Base-by-base conservation (phyloP, 1,284 basidiomycete genomes). In the Schizophyllum amplum region DNA sequence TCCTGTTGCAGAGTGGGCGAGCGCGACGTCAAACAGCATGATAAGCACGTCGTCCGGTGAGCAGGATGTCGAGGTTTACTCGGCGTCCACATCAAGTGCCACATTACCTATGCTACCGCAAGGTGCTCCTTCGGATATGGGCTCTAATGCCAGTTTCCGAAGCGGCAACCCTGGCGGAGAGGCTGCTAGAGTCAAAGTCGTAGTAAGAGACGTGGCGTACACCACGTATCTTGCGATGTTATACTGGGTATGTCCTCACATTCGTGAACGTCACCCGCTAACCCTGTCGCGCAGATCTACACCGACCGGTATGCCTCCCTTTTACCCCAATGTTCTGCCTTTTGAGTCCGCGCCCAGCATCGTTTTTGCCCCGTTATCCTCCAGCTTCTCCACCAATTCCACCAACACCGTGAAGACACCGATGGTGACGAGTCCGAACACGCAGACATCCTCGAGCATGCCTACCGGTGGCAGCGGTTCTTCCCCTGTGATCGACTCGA, bases 281-380 rank as follows among this genome's bases (percentile, higher is more conserved):
- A 58, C 33, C 57, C 24, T n/a, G n/a, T 9, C 51, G 25, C 24
- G 25, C 62, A 92, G 89, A 75, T 94, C 42, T 94, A 94, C 68
- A 94, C 92, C 17, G 90, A 94, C 65, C 20, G 21, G 48, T 50
- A 24, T 1, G 13, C 4, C n/a, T n/a, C n/a, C n/a, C n/a, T n/a
- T n/a, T 50, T 21, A 3, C 13, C 20, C 24, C 20, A 4, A n/a
- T 6, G 6, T n/a, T 7, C 47, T n/a, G 47, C 47, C 6, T 20
- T 49, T 7, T n/a, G 5, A 49, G 47, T n/a, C 22, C 22, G 6
- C 47, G 5, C 22, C n/a, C 48, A 81, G 76, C 4, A 87, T 94
- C 60, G 78, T 85, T 47, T 94, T 95, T 66, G 90, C 92, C 0
- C 92, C 92, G 0, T 74, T 94, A 5, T 84, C 90, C 0, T 94